Base-by-base conservation (phyloP, 768 basidiomycete species). In the Coprinopsis cinerea region DNA sequence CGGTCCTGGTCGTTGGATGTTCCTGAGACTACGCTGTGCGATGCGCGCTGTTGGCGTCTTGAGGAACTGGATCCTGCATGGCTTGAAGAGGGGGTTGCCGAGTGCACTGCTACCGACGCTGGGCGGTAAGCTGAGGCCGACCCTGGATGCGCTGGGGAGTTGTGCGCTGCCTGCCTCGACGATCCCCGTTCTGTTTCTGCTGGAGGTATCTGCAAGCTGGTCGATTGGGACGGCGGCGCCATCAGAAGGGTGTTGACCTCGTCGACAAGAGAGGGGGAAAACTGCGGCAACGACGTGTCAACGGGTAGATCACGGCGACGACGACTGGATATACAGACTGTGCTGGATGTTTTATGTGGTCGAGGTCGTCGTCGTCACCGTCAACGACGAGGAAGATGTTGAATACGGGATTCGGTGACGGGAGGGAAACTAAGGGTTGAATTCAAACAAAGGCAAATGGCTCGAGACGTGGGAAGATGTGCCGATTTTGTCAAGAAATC, bases 41-140 rank as follows among this genome's bases (percentile, higher is more conserved):
- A 88, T 5, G 87, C 85, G 44, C 87, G 78, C 61, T 85, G 79
- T 57, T 78, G 80, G 34, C 79, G 75, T 39, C 64, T 52, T 10
- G 73, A 64, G 0, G 73, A 58, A 1, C 72, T 64, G 20, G 62
- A 59, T 20, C 61, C 55, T 17, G 74, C 63, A 34, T 72, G 53
- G 4, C 70, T 59, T 14, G 52, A 49, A 2, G 75, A 56, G 5
- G 67, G 68, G 1, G 79, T 68, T n/a, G 74, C 68, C 20, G 80
- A 71, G 26, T 81, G 74, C 2, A 73, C 76, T 4, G 74, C 67
- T 28, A 79, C 81, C 10, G 83, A 84, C n/a, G 74, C 75, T 1
- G 83, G 79, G n/a, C 83, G 68, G 6, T 71, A 64, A 6, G 63
- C 34, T 10, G 62, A 61, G 17, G 58, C 20, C 4, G 68, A 35